These are phyloP conservation scores for Teratosphaeria nubilosa DNA, from an alignment of 2,329 filamentous ascomycete species.

Conservation along the genomic window DNA sequence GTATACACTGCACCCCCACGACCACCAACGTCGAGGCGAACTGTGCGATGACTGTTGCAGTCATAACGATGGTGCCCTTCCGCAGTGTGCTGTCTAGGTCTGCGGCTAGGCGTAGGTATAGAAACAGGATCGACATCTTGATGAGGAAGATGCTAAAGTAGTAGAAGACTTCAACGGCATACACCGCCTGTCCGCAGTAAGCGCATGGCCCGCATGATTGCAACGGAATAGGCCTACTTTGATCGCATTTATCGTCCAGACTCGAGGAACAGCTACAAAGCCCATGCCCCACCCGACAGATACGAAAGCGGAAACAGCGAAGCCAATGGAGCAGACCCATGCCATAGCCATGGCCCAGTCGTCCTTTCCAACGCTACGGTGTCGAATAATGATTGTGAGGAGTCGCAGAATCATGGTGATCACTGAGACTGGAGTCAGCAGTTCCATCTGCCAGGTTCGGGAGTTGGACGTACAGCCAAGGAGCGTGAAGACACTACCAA, in stretches of 20 bases:
- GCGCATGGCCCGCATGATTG: neutral
- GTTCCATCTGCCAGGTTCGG: neutral
- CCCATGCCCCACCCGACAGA: slow-evolving; percentile 17
- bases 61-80: slow-evolving; percentile 19
- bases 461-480: neutral
- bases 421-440: neutral
- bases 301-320: slow-evolving; percentile 9
- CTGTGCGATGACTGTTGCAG: slow-evolving; percentile 25
- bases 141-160: slow-evolving; percentile 31
- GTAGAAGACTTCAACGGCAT: slow-evolving; percentile 27
- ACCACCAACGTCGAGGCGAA: slow-evolving; percentile 28
- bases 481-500: slow-evolving; percentile 2
- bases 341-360: slow-evolving; percentile 13
- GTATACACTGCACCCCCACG: slow-evolving; percentile 28
- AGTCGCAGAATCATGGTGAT: slow-evolving; percentile 9
- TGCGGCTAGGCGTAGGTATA: slow-evolving; percentile 30
- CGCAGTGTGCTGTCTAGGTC: slow-evolving; percentile 3
- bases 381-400: slow-evolving; percentile 8
- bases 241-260: slow-evolving; percentile 12
- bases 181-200: slow-evolving; percentile 11
- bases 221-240: slow-evolving; percentile 4
- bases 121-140: slow-evolving; percentile 30
- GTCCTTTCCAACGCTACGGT: slow-evolving; percentile 12
- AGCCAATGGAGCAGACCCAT: slow-evolving; percentile 10
- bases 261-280: slow-evolving; percentile 7